Percentiles rank a stretch among this genome's conserved stretches.
These are phyloP conservation scores for Prillingera fragicola DNA, from an alignment of 1,284 basidiomycete genomes.

Conservation along the genomic window DNA sequence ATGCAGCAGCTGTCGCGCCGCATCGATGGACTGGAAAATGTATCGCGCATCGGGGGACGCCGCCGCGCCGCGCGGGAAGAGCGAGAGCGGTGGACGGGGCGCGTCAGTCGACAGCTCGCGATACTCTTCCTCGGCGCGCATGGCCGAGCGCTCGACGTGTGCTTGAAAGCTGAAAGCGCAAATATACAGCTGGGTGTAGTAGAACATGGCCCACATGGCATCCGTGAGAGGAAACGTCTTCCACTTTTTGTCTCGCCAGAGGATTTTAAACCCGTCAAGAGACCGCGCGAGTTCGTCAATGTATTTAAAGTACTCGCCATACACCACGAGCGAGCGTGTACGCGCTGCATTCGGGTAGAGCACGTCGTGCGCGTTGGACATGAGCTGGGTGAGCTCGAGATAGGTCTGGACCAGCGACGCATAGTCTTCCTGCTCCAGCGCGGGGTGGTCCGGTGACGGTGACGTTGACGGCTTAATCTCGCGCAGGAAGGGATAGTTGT, in stretches of 20 bases:
- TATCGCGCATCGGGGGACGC: conserved; percentile 44
- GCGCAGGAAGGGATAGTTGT: conserved; percentile 44
- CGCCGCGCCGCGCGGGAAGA: conserved; percentile 44
- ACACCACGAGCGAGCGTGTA: conserved; percentile 41
- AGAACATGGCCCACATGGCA: conserved; percentile 43
- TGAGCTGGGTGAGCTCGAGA: conserved; percentile 46
- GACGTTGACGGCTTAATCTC: conserved; percentile 24
- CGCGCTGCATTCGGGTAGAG: conserved; percentile 44
- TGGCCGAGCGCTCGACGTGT: conserved; percentile 45
- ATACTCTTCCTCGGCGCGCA: conserved; percentile 40
- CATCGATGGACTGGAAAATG: conserved; percentile 45
- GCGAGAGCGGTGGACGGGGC: conserved; percentile 26
- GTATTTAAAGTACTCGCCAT: conserved; percentile 46
- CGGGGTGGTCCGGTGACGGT: conserved; percentile 16
- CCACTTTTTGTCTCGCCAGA: conserved; percentile 44
- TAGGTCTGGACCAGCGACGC: conserved; percentile 44
- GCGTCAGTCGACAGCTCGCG: conserved; percentile 14
- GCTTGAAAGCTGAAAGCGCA: conserved; percentile 49
- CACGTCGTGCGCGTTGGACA: conserved; percentile 47
- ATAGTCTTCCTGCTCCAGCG: conserved; percentile 43
- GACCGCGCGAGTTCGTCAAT: conserved; percentile 44
- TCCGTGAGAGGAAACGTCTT: conserved; percentile 37
- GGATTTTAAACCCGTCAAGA: conserved; percentile 43
- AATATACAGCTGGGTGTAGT: conserved; percentile 44
- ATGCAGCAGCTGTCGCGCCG: conserved; percentile 40